Evolutionary conservation across 78 protist species (phyloP).

Genomic region (Chrysochromulina parva): DNA sequence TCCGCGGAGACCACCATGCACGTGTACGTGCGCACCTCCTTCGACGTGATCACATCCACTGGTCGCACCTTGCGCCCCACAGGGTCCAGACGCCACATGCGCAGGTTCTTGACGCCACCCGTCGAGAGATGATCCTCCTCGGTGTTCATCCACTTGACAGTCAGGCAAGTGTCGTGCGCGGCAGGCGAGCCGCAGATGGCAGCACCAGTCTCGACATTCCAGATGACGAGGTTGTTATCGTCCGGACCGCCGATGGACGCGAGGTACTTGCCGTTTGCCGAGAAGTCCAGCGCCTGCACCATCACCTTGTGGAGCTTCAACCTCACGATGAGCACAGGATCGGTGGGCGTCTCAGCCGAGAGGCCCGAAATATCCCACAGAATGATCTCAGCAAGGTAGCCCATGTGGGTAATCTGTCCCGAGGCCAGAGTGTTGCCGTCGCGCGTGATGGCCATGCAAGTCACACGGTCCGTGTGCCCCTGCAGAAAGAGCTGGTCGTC

Average conservation of each 20-base stretch:
- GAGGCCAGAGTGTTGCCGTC: slow-evolving; percentile 60
- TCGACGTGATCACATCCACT: slow-evolving; percentile 43
- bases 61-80: slow-evolving; percentile 54
- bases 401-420: slow-evolving; percentile 73
- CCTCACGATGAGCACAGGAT: slow-evolving; percentile 28
- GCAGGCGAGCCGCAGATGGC: slow-evolving; percentile 65
- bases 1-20: slow-evolving; percentile 27
- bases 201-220: slow-evolving; percentile 63
- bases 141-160: slow-evolving; percentile 6
- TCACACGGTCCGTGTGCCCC: slow-evolving; percentile 50
- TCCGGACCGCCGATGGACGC: slow-evolving; percentile 81
- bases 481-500: slow-evolving; percentile 26
- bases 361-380: slow-evolving; percentile 61
- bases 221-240: slow-evolving; percentile 70
- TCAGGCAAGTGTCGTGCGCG: not conserved
- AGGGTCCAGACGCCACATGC: slow-evolving; percentile 65
- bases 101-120: slow-evolving; percentile 44
- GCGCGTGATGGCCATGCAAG: slow-evolving; percentile 51
- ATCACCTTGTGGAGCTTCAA: slow-evolving; percentile 66
- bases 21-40: slow-evolving; percentile 7
- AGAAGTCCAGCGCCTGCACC: slow-evolving; percentile 68
- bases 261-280: slow-evolving; percentile 53
- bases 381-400: slow-evolving; percentile 65
- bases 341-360: not conserved
- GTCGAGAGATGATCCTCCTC: slow-evolving; percentile 45